Base-by-base conservation (phyloP, 1,284 basidiomycete genomes). In the Pyrrhoderma noxium region DNA sequence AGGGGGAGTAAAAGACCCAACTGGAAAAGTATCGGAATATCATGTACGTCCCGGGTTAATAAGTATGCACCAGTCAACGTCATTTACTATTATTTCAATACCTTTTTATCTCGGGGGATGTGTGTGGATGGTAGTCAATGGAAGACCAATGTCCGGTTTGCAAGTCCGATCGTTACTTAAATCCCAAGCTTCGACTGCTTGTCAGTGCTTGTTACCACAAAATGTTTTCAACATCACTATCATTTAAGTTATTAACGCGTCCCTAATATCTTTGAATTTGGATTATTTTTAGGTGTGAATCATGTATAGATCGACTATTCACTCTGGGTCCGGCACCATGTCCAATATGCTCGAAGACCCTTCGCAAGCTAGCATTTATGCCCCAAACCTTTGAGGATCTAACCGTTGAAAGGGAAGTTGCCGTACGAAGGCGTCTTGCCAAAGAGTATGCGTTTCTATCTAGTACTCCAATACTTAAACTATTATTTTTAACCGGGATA, bases 151-250 rank as follows among this genome's bases (percentile, higher is more conserved):
- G 96, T 71, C 95, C 96, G 1, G 85, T 97, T 7, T 99, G 96
- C 76, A 93, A 93, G 68, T 95, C 92, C 35, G 96, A 99, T 65
- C 75, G 96, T 52, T 98, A 96, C 65, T 74, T 98, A 56, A 97
- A 98, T 63, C 93, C 93, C 13, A 93, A 93, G 61, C 74, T 99
- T 22, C 83, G 95, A 39, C 74, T 99, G 43, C 77, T 99, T 52
- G 94, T 99, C 56, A 94, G 93, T 63, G 80, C 90, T 31, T 99
- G 96, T 67, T 99, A 98, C 69, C 96, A 99, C 72, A 97, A 97
- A 76, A 95, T 98, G 94, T 31, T 11, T 31, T 5, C 5, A 5
- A 31, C 11, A 31, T 31, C n/a, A n/a, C n/a, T n/a, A 92, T 58
- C 54, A 77, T 59, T 31, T 22, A 22, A n/a, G n/a, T n/a, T n/a